phyloP scores from a whole-genome alignment of 495 filamentous ascomycete genomes.

The Rostrohypoxylon terebratum region DNA sequence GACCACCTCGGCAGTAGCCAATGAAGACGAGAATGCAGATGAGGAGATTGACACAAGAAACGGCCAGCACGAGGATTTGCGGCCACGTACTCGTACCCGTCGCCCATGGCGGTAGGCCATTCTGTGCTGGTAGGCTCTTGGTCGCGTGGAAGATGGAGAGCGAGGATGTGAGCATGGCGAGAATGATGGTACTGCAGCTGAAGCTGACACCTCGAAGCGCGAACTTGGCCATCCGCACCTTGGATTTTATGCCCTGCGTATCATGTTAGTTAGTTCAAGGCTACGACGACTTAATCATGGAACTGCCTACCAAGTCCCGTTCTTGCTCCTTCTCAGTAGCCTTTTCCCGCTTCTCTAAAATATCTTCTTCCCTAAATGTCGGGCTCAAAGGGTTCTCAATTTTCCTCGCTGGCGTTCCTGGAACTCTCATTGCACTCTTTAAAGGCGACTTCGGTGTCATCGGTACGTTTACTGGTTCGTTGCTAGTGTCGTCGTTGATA shows the following conservation, averaged over 20 bases:
- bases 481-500: constrained; percentile 70
- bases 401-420: constrained; percentile 77
- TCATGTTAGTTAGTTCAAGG: constrained; percentile 57
- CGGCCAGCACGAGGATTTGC: constrained; percentile 81
- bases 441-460: constrained; percentile 79
- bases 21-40: constrained; percentile 85
- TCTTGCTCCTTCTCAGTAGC: constrained; percentile 83
- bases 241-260: constrained; percentile 85
- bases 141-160: constrained; percentile 92
- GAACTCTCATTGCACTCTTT: constrained; percentile 87
- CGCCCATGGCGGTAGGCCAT: constrained; percentile 86
- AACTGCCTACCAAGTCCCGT: constrained; percentile 79
- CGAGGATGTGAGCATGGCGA: constrained; percentile 84
- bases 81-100: constrained; percentile 84
- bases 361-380: constrained; percentile 86
- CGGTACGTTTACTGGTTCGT: constrained; percentile 61
- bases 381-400: constrained; percentile 80
- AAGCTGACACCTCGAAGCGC: constrained; percentile 94
- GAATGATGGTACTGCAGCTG: constrained; percentile 93
- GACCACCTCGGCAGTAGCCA: constrained; percentile 89
- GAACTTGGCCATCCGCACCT: constrained; percentile 94
- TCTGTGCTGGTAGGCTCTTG: constrained; percentile 75
- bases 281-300: neutral
- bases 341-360: constrained; percentile 83
- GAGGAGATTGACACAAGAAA: constrained; percentile 81